These are phyloP conservation scores for Mycosarcoma maydis DNA, from an alignment of 1,284 basidiomycete genomes.

Conservation along the genomic window DNA sequence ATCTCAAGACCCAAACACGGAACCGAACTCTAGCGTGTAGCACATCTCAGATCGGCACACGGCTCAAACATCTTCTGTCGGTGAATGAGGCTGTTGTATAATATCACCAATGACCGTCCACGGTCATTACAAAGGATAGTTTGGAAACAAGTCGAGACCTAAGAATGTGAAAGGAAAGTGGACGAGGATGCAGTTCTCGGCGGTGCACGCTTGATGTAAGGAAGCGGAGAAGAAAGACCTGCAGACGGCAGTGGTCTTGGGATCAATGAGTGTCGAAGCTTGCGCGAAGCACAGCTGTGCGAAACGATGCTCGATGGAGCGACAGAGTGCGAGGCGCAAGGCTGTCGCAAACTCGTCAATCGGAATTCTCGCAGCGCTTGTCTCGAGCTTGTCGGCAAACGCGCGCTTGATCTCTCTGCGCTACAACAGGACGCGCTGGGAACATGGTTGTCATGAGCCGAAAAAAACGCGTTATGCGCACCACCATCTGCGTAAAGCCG, in stretches of 20 bases:
- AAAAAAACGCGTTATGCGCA: too few relatives aligned
- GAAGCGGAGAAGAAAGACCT: conserved; percentile 14
- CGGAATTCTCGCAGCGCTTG: background rate
- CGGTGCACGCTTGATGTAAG: conserved; percentile 29
- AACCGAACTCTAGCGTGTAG: too few relatives aligned
- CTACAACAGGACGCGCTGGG: too few relatives aligned
- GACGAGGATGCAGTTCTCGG: conserved; percentile 1
- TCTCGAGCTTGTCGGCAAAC: background rate
- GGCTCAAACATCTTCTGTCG: too few relatives aligned
- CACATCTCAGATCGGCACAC: too few relatives aligned
- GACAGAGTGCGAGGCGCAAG: background rate
- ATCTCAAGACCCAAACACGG: too few relatives aligned
- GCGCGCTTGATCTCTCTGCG: too few relatives aligned
- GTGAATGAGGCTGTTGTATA: too few relatives aligned
- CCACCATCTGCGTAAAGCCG: background rate
- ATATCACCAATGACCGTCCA: background rate
- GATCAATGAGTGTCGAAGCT: too few relatives aligned
- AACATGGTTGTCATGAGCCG: too few relatives aligned
- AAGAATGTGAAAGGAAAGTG: background rate
- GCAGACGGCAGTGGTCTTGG: background rate
- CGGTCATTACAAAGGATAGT: too few relatives aligned
- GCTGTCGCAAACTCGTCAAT: background rate
- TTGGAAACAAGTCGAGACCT: background rate
- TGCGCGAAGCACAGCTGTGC: too few relatives aligned
- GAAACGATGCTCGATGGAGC: background rate